phyloP scores from a whole-genome alignment of 768 basidiomycete species.

The Psilocybe cyanescens region DNA sequence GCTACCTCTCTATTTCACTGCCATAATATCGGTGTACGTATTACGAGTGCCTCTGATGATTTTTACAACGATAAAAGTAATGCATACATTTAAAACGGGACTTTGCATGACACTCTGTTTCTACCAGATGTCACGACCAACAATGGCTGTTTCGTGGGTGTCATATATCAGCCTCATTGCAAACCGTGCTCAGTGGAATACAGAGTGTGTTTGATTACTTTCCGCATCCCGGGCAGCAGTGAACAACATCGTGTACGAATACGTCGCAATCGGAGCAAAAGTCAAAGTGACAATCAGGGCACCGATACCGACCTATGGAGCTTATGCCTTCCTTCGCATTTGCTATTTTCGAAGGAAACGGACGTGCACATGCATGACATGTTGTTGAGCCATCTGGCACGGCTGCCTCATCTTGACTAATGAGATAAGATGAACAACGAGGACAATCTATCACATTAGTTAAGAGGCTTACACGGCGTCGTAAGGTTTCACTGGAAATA shows the following conservation, averaged over 20 bases:
- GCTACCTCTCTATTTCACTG: not conserved
- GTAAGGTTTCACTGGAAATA: slow-evolving; percentile 94
- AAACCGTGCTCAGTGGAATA: not conserved
- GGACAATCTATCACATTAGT: not conserved
- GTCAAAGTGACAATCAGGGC: slow-evolving; percentile 82
- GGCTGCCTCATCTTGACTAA: slow-evolving; percentile 44
- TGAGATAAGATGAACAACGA: not conserved
- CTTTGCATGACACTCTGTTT: too few relatives aligned
- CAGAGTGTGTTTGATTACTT: slow-evolving; percentile 30
- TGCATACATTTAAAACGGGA: not conserved
- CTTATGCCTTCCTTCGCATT: slow-evolving; percentile 70
- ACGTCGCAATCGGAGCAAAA: slow-evolving; percentile 97
- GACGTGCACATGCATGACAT: slow-evolving; percentile 83
- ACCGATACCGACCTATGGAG: slow-evolving; percentile 85
- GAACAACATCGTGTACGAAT: slow-evolving; percentile 93
- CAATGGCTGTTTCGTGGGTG: too few relatives aligned
- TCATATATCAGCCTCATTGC: too few relatives aligned
- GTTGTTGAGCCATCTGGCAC: slow-evolving; percentile 33
- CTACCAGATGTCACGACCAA: too few relatives aligned
- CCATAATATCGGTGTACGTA: slow-evolving; percentile 3
- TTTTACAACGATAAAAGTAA: not conserved
- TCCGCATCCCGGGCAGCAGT: slow-evolving; percentile 91
- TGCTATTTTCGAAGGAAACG: slow-evolving; percentile 56
- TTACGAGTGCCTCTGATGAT: not conserved
- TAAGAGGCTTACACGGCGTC: slow-evolving; percentile 68